Percentiles rank a stretch among this genome's conserved stretches.
These are phyloP conservation scores for Morella rubra DNA, from an alignment of 306 rosid species.

Conservation along the genomic window DNA sequence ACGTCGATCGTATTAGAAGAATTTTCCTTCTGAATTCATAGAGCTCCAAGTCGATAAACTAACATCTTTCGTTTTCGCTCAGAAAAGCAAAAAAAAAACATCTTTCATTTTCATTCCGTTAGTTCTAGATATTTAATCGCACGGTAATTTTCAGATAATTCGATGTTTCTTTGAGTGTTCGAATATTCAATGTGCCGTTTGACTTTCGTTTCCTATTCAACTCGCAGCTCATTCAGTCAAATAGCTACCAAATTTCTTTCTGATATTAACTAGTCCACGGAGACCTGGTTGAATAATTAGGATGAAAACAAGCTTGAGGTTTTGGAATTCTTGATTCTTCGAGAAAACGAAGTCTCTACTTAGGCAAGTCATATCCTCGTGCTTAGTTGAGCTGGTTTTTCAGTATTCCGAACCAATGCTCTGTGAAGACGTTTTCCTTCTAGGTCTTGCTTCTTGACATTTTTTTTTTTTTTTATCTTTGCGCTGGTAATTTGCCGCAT, in stretches of 20 bases:
- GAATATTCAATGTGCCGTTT: neutral
- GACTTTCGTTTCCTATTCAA: neutral
- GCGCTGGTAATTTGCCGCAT: neutral
- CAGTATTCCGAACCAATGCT: neutral
- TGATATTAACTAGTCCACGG: neutral
- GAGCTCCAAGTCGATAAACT: slow-evolving; percentile 10
- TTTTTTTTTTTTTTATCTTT: neutral
- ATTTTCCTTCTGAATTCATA: neutral
- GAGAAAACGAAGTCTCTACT: slow-evolving; percentile 17
- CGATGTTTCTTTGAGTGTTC: neutral
- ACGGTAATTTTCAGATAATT: slow-evolving; percentile 3
- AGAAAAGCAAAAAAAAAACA: neutral
- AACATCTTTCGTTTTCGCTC: neutral
- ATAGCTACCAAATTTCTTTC: neutral
- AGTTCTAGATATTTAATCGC: neutral
- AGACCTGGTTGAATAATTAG: neutral
- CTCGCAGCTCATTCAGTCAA: slow-evolving; percentile 15
- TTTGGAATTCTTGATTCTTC: slow-evolving; percentile 3
- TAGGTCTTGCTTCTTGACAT: neutral
- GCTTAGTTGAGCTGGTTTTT: neutral
- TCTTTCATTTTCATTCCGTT: neutral
- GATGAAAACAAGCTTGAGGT: slow-evolving; percentile 1
- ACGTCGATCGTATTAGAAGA: slow-evolving; percentile 15
- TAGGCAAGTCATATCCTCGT: neutral
- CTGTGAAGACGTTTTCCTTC: neutral